Evolutionary conservation across 345 rosid genomes (phyloP).

Genomic region (Gossypium anomalum): DNA sequence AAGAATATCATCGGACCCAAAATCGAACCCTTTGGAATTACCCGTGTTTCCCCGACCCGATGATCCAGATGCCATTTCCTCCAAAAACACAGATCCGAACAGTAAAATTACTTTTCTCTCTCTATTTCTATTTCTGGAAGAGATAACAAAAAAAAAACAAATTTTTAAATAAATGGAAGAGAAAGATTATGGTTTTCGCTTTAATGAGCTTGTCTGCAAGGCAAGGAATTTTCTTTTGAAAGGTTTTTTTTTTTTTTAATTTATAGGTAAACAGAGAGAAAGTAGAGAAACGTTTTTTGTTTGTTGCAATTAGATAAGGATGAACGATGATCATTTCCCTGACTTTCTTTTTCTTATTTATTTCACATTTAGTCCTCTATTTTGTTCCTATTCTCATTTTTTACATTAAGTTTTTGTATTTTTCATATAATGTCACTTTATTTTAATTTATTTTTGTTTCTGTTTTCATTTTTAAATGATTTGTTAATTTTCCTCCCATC

Average conservation of each 20-base stretch:
- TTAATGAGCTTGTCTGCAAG: constrained; percentile 5
- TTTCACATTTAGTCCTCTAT: not conserved
- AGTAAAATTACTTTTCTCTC: not conserved
- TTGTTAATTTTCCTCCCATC: not conserved
- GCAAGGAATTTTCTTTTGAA: not conserved
- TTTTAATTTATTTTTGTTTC: not conserved
- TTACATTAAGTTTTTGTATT: not conserved
- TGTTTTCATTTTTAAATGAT: not conserved
- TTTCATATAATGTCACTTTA: not conserved
- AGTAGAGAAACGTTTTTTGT: not conserved
- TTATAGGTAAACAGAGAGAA: not conserved
- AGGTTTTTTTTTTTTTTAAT: not conserved
- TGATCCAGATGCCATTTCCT: constrained; percentile 81
- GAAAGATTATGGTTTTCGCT: not conserved
- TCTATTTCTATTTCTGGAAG: not conserved
- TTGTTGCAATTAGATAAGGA: constrained; percentile 6
- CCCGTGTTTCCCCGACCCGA: constrained; percentile 63
- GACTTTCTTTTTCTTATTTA: not conserved
- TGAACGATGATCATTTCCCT: not conserved
- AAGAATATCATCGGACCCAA: constrained; percentile 93
- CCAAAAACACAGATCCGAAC: not conserved
- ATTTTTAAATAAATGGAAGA: not conserved
- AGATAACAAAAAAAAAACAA: not conserved
- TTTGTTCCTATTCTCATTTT: not conserved
- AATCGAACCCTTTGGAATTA: constrained; percentile 81